Evolutionary conservation across 2,329 filamentous ascomycete genomes (phyloP).

Genomic region (Fusarium sp.): DNA sequence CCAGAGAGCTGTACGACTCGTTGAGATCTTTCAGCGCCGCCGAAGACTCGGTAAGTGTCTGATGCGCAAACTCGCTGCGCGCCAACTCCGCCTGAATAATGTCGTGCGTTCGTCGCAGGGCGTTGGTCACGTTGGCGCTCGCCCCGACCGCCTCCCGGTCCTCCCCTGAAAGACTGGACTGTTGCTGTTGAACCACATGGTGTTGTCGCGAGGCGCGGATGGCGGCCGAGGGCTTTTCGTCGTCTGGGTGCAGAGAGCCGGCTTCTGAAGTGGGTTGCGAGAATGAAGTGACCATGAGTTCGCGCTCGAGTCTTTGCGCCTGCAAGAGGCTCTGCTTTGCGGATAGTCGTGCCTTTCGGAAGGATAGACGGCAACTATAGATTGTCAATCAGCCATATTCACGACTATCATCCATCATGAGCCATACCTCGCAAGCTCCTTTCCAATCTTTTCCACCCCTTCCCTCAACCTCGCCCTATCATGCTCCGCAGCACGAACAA

Average conservation of each 20-base stretch:
- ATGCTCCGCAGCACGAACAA: conserved; percentile 66
- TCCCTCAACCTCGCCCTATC: conserved; percentile 76
- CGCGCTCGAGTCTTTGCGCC: conserved; percentile 81
- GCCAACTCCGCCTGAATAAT: conserved; percentile 87
- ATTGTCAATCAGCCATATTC: conserved; percentile 8
- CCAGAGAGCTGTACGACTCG: conserved; percentile 84
- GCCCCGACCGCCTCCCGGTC: conserved; percentile 81
- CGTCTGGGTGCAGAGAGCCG: conserved; percentile 45
- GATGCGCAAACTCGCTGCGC: conserved; percentile 88
- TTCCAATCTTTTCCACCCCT: conserved; percentile 72
- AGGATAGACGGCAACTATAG: conserved; percentile 69
- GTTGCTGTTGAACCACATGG: conserved; percentile 45
- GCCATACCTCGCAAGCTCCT: conserved; percentile 77
- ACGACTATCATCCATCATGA: not conserved
- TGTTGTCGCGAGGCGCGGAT: conserved; percentile 43
- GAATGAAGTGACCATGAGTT: conserved; percentile 78
- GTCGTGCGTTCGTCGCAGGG: conserved; percentile 86
- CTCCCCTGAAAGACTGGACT: conserved; percentile 65
- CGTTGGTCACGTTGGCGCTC: conserved; percentile 84
- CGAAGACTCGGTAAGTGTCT: conserved; percentile 87
- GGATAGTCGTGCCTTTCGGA: conserved; percentile 83
- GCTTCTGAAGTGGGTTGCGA: conserved; percentile 56
- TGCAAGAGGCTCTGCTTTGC: conserved; percentile 81
- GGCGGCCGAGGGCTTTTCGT: conserved; percentile 37
- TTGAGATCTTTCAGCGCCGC: conserved; percentile 83